A percentile compares a stretch with the other conserved stretches of the same genome.
These are phyloP conservation scores for Periconia digitata DNA, from an alignment of 2,329 filamentous ascomycete species.

Conservation along the genomic window DNA sequence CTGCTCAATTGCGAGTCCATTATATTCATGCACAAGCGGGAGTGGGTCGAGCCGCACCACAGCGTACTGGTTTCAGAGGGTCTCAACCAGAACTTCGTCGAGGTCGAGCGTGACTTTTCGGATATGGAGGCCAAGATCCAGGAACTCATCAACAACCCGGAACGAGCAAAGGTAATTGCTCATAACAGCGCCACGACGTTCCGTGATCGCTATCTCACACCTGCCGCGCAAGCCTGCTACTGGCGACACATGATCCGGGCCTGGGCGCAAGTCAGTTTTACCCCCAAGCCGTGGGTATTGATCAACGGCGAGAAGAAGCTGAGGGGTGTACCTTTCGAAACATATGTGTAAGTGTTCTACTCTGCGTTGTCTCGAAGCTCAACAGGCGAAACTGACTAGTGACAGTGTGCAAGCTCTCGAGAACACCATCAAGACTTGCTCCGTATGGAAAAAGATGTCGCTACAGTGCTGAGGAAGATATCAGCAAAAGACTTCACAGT, in stretches of 20 bases:
- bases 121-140: constrained; percentile 15
- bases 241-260: constrained; percentile 52
- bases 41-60: constrained; percentile 20
- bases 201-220: constrained; percentile 56
- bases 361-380: constrained; percentile 11
- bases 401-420: constrained; percentile 2
- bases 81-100: constrained; percentile 19
- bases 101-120: constrained; percentile 23
- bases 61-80: constrained; percentile 14
- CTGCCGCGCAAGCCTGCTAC: constrained; percentile 58
- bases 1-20: constrained; percentile 48
- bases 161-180: constrained; percentile 53
- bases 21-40: constrained; percentile 16
- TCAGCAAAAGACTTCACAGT: too few relatives aligned
- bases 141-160: constrained; percentile 13
- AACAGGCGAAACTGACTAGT: background rate
- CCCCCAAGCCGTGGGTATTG: constrained; percentile 14
- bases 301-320: constrained; percentile 7
- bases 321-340: constrained; percentile 14
- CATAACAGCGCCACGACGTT: constrained; percentile 52
- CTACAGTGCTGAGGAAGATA: constrained; percentile 4
- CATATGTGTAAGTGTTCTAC: constrained; percentile 11
- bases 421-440: background rate
- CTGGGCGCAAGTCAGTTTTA: constrained; percentile 40
- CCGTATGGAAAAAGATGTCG: constrained; percentile 3